Percentiles rank a stretch among this genome's conserved stretches.
phyloP scores from a whole-genome alignment of 805 yeast species.

The Hermanozyma aechmeae region DNA sequence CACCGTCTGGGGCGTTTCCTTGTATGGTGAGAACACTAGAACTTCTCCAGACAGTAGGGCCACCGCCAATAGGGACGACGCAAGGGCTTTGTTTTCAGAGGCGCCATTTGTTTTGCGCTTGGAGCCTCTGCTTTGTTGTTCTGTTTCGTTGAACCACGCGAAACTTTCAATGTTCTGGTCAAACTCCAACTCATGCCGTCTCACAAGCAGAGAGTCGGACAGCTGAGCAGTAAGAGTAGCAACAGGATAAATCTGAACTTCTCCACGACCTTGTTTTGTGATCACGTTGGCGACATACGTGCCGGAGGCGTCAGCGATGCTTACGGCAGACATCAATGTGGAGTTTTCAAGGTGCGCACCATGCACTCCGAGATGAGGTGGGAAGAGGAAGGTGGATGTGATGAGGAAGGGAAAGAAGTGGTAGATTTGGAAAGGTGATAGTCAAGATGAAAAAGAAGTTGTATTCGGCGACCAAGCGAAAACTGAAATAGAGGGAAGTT shows the following conservation, averaged over 20 bases:
- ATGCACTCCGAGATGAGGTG: no score
- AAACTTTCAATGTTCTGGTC: conserved; percentile 26
- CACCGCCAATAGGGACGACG: conserved; percentile 17
- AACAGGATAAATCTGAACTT: conserved; percentile 33
- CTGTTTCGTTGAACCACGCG: conserved; percentile 23
- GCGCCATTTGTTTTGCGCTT: conserved; percentile 3
- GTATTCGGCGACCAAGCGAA: no score
- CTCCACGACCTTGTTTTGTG: conserved; percentile 36
- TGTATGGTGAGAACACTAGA: conserved; percentile 34
- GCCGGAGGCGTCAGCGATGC: conserved; percentile 22
- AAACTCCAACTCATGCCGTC: conserved; percentile 31
- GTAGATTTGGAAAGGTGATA: no score
- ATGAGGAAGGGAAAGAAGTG: no score
- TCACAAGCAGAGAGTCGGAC: conserved; percentile 12
- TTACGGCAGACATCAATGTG: no score
- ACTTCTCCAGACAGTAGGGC: conserved; percentile 28
- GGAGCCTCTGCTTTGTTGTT: conserved; percentile 3
- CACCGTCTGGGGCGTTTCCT: conserved; percentile 27
- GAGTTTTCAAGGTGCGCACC: no score
- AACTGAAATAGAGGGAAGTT: no score
- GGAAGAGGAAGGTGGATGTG: no score
- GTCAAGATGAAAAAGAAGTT: no score
- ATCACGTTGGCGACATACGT: conserved; percentile 28
- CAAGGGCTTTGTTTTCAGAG: conserved; percentile 1
- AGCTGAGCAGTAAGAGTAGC: no score